Evolutionary conservation across 1,284 basidiomycete genomes (phyloP), one percentile per base, ranked within the genome.

Genomic region (Pyrrhoderma lamaoense): DNA sequence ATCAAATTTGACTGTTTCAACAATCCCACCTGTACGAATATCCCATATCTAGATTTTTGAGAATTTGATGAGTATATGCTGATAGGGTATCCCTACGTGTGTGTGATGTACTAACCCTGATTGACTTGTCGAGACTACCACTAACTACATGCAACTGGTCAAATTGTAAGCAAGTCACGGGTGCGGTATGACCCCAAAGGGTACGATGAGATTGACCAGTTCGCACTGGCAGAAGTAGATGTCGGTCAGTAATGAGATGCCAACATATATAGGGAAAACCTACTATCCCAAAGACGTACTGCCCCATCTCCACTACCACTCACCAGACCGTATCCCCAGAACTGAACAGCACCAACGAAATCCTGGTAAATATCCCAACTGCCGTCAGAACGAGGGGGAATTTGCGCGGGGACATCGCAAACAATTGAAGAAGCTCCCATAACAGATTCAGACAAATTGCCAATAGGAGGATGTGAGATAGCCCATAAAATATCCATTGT

Each of bases 21-120:
- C 82, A 45, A 87, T 85, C 19, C 82, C 77, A 25, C 96, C 95
- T 23, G 85, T 93, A 19, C 96, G 83, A 44, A 99, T 79, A 64
- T 99, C 96, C 96, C 96, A 99, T 59, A 94, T 90, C 90, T 93
- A n/a, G n/a, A n/a, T n/a, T n/a, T n/a, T n/a, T n/a, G n/a, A n/a
- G n/a, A n/a, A n/a, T n/a, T n/a, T n/a, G n/a, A n/a, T n/a, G n/a
- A n/a, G n/a, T n/a, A n/a, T n/a, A n/a, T n/a, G n/a, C n/a, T n/a
- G n/a, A n/a, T n/a, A n/a, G n/a, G n/a, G n/a, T n/a, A n/a, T n/a
- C n/a, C n/a, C n/a, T n/a, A n/a, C n/a, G n/a, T 40, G 14, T 22
- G n/a, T 4, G 7, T 16, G 47, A 9, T 49, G 39, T 5, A 72
- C 82, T 60, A 62, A 93, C 90, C 64, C 88, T 74, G 54, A 97